Percentiles rank a stretch among this genome's conserved stretches.
These are phyloP conservation scores for Lasiodiplodia sp. DNA, from an alignment of 2,329 filamentous ascomycete species.

Conservation along the genomic window DNA sequence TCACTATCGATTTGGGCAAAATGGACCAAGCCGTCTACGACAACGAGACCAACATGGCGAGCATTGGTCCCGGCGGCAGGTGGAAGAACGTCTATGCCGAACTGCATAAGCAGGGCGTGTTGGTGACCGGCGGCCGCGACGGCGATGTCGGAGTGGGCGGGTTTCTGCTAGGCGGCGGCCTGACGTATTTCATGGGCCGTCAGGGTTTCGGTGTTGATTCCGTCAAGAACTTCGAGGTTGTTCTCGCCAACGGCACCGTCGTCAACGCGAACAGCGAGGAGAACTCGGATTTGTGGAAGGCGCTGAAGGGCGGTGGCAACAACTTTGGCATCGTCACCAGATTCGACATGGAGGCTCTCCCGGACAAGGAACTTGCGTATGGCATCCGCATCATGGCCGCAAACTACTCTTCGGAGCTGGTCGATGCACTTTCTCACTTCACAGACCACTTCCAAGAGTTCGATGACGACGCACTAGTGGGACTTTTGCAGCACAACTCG, in stretches of 20 bases:
- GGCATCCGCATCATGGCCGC: background rate
- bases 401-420: slow-evolving; percentile 46
- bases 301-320: slow-evolving; percentile 46
- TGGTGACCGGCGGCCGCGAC: slow-evolving; percentile 38
- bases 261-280: background rate
- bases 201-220: background rate
- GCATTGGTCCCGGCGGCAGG: slow-evolving; percentile 37
- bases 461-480: background rate
- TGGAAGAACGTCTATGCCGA: slow-evolving; percentile 38
- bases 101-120: slow-evolving; percentile 35
- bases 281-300: slow-evolving; percentile 43
- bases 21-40: slow-evolving; percentile 37
- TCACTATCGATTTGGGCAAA: slow-evolving; percentile 39
- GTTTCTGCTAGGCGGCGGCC: slow-evolving; percentile 36
- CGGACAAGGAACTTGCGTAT: background rate
- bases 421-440: slow-evolving; percentile 30
- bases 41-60: slow-evolving; percentile 34
- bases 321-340: slow-evolving; percentile 50
- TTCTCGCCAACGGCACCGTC: slow-evolving; percentile 11
- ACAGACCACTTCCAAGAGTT: background rate
- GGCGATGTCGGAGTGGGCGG: slow-evolving; percentile 38
- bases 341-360: slow-evolving; percentile 36
- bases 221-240: slow-evolving; percentile 1
- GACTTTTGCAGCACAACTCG: background rate
- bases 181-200: slow-evolving; percentile 8